Percentiles rank a stretch among this genome's conserved stretches.
Evolutionary conservation across 2,329 filamentous ascomycete genomes (phyloP).

Genomic region (Plectosphaerella cucumerina): DNA sequence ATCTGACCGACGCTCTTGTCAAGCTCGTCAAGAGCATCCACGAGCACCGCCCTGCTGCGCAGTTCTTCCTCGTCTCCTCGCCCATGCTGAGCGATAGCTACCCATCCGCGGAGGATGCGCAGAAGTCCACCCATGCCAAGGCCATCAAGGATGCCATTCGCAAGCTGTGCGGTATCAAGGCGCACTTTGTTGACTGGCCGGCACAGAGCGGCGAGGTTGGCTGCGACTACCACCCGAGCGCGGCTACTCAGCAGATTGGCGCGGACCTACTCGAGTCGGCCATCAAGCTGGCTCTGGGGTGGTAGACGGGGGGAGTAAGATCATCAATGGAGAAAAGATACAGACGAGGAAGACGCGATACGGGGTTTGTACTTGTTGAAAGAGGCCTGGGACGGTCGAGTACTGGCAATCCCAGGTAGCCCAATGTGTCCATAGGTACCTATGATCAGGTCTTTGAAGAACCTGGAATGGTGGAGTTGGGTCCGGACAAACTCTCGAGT

Average conservation of each 20-base stretch:
- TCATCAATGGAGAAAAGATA: no score
- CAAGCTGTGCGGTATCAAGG: conserved; percentile 21
- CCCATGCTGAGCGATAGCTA: conserved; percentile 35
- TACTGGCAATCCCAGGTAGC: no score
- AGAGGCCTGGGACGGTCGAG: no score
- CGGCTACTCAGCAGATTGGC: conserved; percentile 27
- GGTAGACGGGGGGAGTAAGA: background rate
- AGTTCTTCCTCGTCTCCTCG: conserved; percentile 34
- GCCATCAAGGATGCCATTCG: conserved; percentile 28
- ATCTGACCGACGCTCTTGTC: conserved; percentile 22
- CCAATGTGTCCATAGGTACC: no score
- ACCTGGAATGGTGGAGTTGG: no score
- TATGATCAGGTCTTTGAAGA: no score
- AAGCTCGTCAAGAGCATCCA: conserved; percentile 27
- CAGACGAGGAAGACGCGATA: no score
- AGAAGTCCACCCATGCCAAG: conserved; percentile 29
- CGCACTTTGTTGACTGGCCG: conserved; percentile 36
- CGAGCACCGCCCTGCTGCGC: conserved; percentile 27
- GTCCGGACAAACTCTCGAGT: no score
- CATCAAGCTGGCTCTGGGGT: conserved; percentile 14
- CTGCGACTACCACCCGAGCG: conserved; percentile 38
- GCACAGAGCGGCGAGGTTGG: conserved; percentile 32
- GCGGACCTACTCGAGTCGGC: conserved; percentile 22
- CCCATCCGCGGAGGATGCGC: conserved; percentile 27
- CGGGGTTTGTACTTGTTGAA: no score